Conservation (phyloP, 2,329 filamentous ascomycete genomes). For the Penicillium sp. region DNA sequence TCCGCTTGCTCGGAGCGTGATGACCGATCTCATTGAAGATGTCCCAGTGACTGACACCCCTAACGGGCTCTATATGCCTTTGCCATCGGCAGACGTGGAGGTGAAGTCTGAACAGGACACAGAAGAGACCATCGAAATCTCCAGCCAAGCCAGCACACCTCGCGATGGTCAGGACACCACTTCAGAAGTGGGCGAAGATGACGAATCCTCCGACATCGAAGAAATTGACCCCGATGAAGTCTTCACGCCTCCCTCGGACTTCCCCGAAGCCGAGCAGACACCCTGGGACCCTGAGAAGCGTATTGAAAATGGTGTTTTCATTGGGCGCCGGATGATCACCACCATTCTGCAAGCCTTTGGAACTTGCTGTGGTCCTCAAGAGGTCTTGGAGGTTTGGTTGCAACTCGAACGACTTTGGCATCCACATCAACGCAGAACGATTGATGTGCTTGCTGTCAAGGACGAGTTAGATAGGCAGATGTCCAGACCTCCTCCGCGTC, state of each 20-base stretch:
- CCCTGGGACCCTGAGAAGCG: conserved; percentile 28
- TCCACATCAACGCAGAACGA: conserved; percentile 35
- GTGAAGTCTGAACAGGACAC: neutral
- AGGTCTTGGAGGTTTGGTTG: conserved; percentile 41
- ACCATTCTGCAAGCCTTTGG: conserved; percentile 44
- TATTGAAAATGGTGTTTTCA: conserved; percentile 43
- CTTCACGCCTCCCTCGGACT: conserved; percentile 1
- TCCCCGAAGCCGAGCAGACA: conserved; percentile 1
- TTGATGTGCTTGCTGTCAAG: conserved; percentile 40
- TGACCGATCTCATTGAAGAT: conserved; percentile 5
- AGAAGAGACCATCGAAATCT: neutral
- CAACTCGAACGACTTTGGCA: conserved; percentile 46
- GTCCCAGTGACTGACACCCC: conserved; percentile 11
- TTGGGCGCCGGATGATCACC: conserved; percentile 44
- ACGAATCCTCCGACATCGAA: conserved; percentile 6
- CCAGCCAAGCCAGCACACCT: neutral
- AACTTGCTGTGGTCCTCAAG: conserved; percentile 37
- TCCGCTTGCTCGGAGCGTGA: conserved; percentile 23
- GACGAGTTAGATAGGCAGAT: conserved; percentile 42
- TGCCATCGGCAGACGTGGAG: conserved; percentile 19
- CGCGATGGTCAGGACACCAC: neutral
- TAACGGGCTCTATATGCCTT: conserved; percentile 26
- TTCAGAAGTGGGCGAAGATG: conserved; percentile 4
- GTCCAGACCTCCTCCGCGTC: conserved; percentile 20
- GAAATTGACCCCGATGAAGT: conserved; percentile 9